Percentiles rank a stretch among this genome's conserved stretches.
phyloP scores from a whole-genome alignment of 2,329 filamentous ascomycete genomes.

The Colletotrichum eremochloae region DNA sequence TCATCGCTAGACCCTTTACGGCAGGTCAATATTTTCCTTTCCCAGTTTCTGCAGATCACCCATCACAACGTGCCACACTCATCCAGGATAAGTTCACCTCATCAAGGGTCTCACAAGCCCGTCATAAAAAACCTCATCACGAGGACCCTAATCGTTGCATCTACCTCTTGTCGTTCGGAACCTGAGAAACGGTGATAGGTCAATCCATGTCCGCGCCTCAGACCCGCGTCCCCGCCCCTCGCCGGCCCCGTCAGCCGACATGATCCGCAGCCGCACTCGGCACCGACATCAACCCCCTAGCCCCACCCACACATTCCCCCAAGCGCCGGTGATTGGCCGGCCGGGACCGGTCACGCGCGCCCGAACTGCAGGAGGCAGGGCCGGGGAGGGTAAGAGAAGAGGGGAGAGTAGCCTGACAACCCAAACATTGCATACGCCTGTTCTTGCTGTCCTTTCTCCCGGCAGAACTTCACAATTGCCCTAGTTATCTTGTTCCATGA shows the following conservation, averaged over 20 bases:
- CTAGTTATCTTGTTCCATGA: neutral
- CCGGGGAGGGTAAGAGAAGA: neutral
- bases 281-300: neutral
- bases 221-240: neutral
- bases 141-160: neutral
- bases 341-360: constrained; percentile 23
- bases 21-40: neutral
- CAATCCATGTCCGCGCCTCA: constrained; percentile 1
- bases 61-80: neutral
- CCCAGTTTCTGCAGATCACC: neutral
- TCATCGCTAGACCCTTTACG: neutral
- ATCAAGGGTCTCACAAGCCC: neutral
- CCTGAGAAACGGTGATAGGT: neutral
- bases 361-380: constrained; percentile 9
- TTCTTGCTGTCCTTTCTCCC: neutral
- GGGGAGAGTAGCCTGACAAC: too few relatives aligned
- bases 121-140: constrained; percentile 16
- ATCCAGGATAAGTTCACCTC: neutral
- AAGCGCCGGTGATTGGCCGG: constrained; percentile 28
- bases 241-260: constrained; percentile 18
- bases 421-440: neutral
- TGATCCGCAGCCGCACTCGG: constrained; percentile 10
- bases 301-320: neutral
- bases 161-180: too few relatives aligned
- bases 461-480: neutral